Evolutionary conservation across 2,329 filamentous ascomycete genomes (phyloP).

Genomic region (Fusarium armeniacum): DNA sequence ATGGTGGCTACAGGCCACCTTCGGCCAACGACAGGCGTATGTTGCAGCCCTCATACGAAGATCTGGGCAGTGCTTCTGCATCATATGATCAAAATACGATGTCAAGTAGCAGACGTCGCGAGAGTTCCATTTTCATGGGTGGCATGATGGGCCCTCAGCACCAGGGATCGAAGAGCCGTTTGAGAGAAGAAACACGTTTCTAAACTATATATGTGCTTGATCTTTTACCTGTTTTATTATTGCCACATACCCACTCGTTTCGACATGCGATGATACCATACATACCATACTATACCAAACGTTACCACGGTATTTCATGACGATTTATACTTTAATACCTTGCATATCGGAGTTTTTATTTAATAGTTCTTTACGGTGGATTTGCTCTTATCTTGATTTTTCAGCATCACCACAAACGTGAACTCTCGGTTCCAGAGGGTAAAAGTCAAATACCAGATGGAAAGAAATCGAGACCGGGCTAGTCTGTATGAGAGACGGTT

Average conservation of each 20-base stretch:
- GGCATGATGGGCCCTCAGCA: constrained; percentile 63
- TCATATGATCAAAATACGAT: constrained; percentile 61
- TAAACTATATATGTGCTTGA: constrained; percentile 51
- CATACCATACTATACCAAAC: constrained; percentile 23
- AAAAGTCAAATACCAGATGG: not conserved
- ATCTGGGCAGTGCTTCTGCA: constrained; percentile 42
- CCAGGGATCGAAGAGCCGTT: constrained; percentile 66
- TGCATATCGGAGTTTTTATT: constrained; percentile 36
- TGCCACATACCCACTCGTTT: constrained; percentile 54
- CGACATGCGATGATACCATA: constrained; percentile 51
- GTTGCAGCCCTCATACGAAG: constrained; percentile 51
- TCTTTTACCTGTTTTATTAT: constrained; percentile 47
- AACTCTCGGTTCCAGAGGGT: constrained; percentile 10
- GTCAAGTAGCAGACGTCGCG: constrained; percentile 64
- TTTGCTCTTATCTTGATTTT: constrained; percentile 28
- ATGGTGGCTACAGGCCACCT: constrained; percentile 56
- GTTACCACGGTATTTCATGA: constrained; percentile 39
- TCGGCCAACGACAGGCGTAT: constrained; percentile 54
- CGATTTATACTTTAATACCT: constrained; percentile 46
- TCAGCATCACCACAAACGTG: constrained; percentile 1
- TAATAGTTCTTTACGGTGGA: constrained; percentile 14
- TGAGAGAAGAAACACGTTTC: constrained; percentile 68
- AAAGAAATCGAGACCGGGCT: not conserved
- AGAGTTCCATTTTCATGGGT: constrained; percentile 72
- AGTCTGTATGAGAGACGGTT: constrained; percentile 8